phyloP scores from a whole-genome alignment of 257 asterid genomes.

The Anisodus tanguticus region DNA sequence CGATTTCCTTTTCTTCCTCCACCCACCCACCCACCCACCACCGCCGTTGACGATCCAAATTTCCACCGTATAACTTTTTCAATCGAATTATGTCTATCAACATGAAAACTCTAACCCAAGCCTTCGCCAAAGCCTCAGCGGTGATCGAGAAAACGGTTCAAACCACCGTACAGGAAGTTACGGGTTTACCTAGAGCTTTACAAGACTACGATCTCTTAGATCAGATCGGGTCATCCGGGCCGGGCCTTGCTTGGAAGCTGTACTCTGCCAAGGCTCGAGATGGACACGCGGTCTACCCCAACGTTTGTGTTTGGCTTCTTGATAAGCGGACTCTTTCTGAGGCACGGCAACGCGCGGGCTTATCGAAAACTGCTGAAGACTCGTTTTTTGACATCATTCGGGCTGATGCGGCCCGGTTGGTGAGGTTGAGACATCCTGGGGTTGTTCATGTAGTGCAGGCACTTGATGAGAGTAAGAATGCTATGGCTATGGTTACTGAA shows the following conservation, averaged over 20 bases:
- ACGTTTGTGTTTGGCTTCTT: slow-evolving; percentile 90
- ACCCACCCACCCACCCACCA: not conserved
- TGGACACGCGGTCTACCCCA: slow-evolving; percentile 74
- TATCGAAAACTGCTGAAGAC: slow-evolving; percentile 89
- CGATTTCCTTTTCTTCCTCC: slow-evolving; percentile 2
- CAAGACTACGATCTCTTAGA: slow-evolving; percentile 83
- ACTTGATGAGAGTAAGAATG: slow-evolving; percentile 88
- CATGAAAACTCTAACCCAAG: slow-evolving; percentile 90
- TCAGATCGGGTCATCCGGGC: slow-evolving; percentile 98
- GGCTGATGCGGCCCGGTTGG: slow-evolving; percentile 90
- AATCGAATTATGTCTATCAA: slow-evolving; percentile 69
- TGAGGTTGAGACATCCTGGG: slow-evolving; percentile 97
- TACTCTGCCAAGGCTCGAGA: slow-evolving; percentile 85
- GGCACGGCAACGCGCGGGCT: slow-evolving; percentile 82
- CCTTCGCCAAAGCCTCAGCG: slow-evolving; percentile 97
- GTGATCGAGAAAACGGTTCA: slow-evolving; percentile 97
- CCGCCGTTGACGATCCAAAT: slow-evolving; percentile 19
- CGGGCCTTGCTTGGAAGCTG: slow-evolving; percentile 89
- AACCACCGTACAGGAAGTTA: slow-evolving; percentile 93
- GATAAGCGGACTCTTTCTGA: slow-evolving; percentile 86
- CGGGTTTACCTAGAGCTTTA: slow-evolving; percentile 83
- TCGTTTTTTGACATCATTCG: slow-evolving; percentile 79
- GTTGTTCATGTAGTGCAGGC: slow-evolving; percentile 97
- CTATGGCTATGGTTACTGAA: slow-evolving; percentile 98
- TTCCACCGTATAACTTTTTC: not conserved